Evolutionary conservation across 176 grass and related monocot species (phyloP).

Genomic region (Microstegium vimineum): DNA sequence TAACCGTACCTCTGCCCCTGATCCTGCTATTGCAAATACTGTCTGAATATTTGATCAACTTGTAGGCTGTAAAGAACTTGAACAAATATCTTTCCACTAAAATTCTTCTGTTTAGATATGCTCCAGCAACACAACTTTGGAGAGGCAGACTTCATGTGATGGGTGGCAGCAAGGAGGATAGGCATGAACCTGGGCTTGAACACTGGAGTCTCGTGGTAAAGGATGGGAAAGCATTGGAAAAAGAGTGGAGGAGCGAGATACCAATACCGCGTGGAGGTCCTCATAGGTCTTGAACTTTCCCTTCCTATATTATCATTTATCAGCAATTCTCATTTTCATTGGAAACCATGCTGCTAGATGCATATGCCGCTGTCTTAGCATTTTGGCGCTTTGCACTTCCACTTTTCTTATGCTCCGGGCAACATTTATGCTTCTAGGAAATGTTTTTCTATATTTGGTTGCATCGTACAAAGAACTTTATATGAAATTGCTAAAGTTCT

Average conservation of each 20-base stretch:
- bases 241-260: conserved; percentile 75
- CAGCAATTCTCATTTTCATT: neutral
- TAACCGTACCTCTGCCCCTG: neutral
- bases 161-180: conserved; percentile 99
- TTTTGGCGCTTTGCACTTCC: neutral
- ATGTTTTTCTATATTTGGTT: conserved; percentile 12
- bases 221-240: conserved; percentile 86
- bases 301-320: conserved; percentile 25
- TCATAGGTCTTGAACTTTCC: conserved; percentile 61
- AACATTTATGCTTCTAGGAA: neutral
- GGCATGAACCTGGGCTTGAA: conserved; percentile 80
- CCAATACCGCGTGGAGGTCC: conserved; percentile 90
- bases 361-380: conserved; percentile 6
- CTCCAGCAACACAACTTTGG: conserved; percentile 98
- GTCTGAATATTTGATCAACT: conserved; percentile 5
- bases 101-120: conserved; percentile 63
- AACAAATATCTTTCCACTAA: neutral
- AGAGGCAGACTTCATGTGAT: conserved; percentile 92
- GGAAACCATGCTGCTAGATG: neutral
- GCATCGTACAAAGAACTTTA: conserved; percentile 1
- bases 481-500: conserved; percentile 2
- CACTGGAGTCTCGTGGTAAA: conserved; percentile 94
- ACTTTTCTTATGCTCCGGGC: neutral
- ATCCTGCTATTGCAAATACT: neutral
- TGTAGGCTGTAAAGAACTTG: neutral